Conservation (phyloP, 2,329 filamentous ascomycete genomes). For the Aureobasidium sp. region DNA sequence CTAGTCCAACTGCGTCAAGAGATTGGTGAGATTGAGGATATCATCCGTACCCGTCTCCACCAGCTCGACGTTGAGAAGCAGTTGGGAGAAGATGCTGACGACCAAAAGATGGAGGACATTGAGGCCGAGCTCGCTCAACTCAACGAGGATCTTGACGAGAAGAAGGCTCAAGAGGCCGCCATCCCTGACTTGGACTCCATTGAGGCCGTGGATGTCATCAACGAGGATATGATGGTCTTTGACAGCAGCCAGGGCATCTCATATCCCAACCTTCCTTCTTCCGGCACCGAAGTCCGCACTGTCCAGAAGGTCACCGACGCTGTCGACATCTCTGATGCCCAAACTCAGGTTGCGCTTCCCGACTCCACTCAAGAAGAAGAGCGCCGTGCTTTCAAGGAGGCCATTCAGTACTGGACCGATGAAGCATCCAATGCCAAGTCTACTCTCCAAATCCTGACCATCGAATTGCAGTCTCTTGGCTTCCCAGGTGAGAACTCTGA, state of each 20-base stretch:
- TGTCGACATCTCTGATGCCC: constrained; percentile 5
- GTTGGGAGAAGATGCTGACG: constrained; percentile 33
- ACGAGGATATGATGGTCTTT: constrained; percentile 29
- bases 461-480: constrained; percentile 39
- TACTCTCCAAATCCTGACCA: constrained; percentile 35
- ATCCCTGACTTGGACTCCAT: constrained; percentile 16
- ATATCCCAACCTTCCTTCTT: constrained; percentile 23
- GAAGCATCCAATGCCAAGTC: constrained; percentile 35
- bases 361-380: constrained; percentile 24
- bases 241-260: constrained; percentile 23
- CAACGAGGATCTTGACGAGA: constrained; percentile 24
- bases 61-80: constrained; percentile 34
- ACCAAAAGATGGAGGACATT: constrained; percentile 26
- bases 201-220: constrained; percentile 20
- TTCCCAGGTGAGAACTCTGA: constrained; percentile 30
- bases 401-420: constrained; percentile 33
- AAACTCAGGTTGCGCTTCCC: constrained; percentile 17
- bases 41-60: constrained; percentile 26
- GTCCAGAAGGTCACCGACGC: not conserved
- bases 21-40: constrained; percentile 30
- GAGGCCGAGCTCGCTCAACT: constrained; percentile 26
- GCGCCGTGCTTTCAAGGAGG: constrained; percentile 32
- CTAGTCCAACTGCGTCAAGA: constrained; percentile 32
- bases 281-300: constrained; percentile 7
- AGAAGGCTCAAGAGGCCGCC: constrained; percentile 8